These are phyloP conservation scores for Quercus agrifolia DNA, from an alignment of 306 rosid species.

Conservation along the genomic window DNA sequence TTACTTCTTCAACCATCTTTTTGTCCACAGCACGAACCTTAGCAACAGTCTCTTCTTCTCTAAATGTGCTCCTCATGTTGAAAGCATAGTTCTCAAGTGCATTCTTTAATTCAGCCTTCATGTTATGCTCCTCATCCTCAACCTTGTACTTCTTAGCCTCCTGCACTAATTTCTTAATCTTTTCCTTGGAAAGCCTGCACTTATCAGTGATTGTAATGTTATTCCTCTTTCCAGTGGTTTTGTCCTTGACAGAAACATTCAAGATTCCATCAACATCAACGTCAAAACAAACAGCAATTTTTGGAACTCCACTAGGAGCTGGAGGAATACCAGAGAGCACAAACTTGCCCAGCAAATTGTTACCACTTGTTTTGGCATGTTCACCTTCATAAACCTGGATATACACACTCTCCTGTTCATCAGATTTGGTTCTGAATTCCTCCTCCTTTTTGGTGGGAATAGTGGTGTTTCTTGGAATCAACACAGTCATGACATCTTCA, in stretches of 20 bases:
- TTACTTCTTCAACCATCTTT: slow-evolving; percentile 50
- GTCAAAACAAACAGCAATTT: slow-evolving; percentile 29
- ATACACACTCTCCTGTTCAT: slow-evolving; percentile 21
- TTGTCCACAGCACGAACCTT: slow-evolving; percentile 40
- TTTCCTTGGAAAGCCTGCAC: slow-evolving; percentile 32
- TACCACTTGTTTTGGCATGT: slow-evolving; percentile 24
- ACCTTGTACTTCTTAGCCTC: slow-evolving; percentile 14
- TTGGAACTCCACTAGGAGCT: slow-evolving; percentile 33
- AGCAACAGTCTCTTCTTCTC: slow-evolving; percentile 42
- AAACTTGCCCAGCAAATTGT: slow-evolving; percentile 33
- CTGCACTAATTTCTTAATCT: slow-evolving; percentile 36
- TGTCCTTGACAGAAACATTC: slow-evolving; percentile 42
- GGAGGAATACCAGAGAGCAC: slow-evolving; percentile 37
- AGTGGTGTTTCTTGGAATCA: slow-evolving; percentile 41
- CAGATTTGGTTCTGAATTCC: slow-evolving; percentile 15
- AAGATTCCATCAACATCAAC: slow-evolving; percentile 42
- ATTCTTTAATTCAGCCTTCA: slow-evolving; percentile 49
- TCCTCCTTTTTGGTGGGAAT: slow-evolving; percentile 40
- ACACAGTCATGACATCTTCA: slow-evolving; percentile 34
- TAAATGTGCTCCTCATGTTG: slow-evolving; percentile 51
- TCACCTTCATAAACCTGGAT: slow-evolving; percentile 44
- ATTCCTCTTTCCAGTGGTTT: slow-evolving; percentile 35
- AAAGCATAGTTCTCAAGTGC: slow-evolving; percentile 44
- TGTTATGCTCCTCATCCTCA: neutral
- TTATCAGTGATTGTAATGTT: slow-evolving; percentile 42